These are phyloP conservation scores for Thamnidium elegans DNA, from an alignment of 192 early-diverging fungal genomes.

Conservation along the genomic window DNA sequence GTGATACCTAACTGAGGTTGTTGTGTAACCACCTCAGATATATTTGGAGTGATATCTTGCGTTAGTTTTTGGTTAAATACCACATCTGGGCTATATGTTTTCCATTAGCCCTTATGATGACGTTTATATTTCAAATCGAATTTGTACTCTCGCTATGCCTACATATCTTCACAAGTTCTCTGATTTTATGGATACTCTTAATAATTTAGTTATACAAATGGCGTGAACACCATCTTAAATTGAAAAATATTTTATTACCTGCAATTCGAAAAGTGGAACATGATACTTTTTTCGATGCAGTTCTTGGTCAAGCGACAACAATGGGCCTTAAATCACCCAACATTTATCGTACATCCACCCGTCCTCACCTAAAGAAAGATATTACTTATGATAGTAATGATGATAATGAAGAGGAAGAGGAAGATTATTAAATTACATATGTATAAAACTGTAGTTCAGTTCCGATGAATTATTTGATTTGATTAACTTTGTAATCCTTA, in stretches of 20 bases:
- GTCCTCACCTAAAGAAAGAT: not conserved
- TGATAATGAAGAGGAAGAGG: no score
- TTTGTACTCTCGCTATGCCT: not conserved
- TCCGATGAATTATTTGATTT: no score
- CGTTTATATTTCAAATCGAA: not conserved
- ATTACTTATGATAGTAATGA: no score
- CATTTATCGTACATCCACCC: slow-evolving; percentile 1
- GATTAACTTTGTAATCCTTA: no score
- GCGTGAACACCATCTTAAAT: not conserved
- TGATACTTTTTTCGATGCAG: not conserved
- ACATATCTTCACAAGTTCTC: slow-evolving; percentile 2
- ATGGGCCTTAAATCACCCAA: not conserved
- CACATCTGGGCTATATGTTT: slow-evolving; percentile 7
- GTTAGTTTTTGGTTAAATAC: no score
- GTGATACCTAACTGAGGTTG: no score
- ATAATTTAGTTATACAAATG: slow-evolving; percentile 4
- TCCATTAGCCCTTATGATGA: slow-evolving; percentile 1
- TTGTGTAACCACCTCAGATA: no score
- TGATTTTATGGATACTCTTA: slow-evolving; percentile 9
- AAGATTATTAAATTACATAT: no score
- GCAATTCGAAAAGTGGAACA: not conserved
- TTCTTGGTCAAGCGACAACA: not conserved
- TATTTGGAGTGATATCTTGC: no score
- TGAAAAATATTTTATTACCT: not conserved
- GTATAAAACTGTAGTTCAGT: no score